These are phyloP conservation scores for Corynespora cassiicola DNA, from an alignment of 2,329 filamentous ascomycete species.

Conservation along the genomic window DNA sequence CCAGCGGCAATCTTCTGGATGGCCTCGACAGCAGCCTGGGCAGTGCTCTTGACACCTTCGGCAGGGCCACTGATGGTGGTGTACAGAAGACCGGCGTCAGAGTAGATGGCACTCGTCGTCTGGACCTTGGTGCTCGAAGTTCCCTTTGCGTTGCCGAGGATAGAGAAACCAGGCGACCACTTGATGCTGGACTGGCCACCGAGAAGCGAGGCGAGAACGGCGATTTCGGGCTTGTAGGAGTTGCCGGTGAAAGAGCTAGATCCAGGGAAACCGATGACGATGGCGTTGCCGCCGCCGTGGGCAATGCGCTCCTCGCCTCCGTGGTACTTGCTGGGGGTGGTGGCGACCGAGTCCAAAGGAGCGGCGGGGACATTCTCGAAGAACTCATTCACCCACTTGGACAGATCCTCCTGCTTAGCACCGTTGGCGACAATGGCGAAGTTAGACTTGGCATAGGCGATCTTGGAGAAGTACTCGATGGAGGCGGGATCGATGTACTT, in stretches of 20 bases:
- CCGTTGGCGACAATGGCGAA: constrained; percentile 92
- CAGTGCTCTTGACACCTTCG: constrained; percentile 73
- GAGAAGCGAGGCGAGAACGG: constrained; percentile 86
- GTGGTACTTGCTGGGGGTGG: constrained; percentile 80
- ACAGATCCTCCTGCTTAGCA: constrained; percentile 74
- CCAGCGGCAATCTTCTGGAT: constrained; percentile 83
- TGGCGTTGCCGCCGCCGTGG: constrained; percentile 76
- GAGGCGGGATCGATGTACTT: constrained; percentile 81
- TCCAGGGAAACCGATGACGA: constrained; percentile 92
- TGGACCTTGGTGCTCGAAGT: constrained; percentile 71
- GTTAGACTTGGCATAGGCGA: constrained; percentile 87
- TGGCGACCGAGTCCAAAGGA: constrained; percentile 59
- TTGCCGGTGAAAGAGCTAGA: constrained; percentile 75
- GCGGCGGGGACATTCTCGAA: constrained; percentile 73
- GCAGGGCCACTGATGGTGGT: constrained; percentile 81
- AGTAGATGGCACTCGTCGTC: constrained; percentile 85
- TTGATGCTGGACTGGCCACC: constrained; percentile 92
- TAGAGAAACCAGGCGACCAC: constrained; percentile 92
- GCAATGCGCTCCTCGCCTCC: constrained; percentile 93
- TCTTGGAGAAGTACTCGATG: constrained; percentile 76
- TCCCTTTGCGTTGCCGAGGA: constrained; percentile 78
- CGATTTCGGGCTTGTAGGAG: constrained; percentile 86
- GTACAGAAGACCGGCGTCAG: constrained; percentile 88
- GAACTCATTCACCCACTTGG: constrained; percentile 92
- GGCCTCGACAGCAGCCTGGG: constrained; percentile 78